These are phyloP conservation scores for Pseudodiploospora longispora DNA, from an alignment of 2,329 filamentous ascomycete genomes.

Conservation along the genomic window DNA sequence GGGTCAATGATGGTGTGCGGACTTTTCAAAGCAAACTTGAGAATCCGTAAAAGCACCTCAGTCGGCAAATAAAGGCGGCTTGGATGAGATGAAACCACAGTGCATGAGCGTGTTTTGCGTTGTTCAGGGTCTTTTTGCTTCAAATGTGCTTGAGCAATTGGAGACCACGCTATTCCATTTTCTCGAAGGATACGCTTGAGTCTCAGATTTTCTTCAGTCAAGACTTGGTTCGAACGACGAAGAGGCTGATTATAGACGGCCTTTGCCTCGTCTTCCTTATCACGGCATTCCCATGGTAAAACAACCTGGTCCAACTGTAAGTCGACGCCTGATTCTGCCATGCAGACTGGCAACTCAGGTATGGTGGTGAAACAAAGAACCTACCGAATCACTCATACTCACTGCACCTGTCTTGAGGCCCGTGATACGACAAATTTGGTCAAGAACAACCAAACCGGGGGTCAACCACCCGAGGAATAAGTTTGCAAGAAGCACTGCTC, in stretches of 20 bases:
- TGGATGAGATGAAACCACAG: slow-evolving; percentile 17
- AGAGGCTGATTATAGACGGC: slow-evolving; percentile 39
- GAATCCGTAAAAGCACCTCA: slow-evolving; percentile 44
- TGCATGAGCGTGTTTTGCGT: slow-evolving; percentile 25
- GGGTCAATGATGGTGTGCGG: slow-evolving; percentile 45
- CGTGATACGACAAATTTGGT: no score
- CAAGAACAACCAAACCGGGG: no score
- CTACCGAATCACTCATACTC: no score
- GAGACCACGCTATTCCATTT: slow-evolving; percentile 44
- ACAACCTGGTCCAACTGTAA: slow-evolving; percentile 15
- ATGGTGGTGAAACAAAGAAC: no score
- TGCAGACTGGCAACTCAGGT: no score
- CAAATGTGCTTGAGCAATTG: slow-evolving; percentile 25
- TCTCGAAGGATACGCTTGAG: slow-evolving; percentile 45
- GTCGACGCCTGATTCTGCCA: neutral
- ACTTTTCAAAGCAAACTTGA: slow-evolving; percentile 43
- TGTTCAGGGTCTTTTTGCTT: slow-evolving; percentile 21
- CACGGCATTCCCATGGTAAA: slow-evolving; percentile 43
- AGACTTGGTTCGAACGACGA: slow-evolving; percentile 36
- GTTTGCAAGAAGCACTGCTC: no score
- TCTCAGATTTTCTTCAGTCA: slow-evolving; percentile 40
- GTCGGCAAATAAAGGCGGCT: slow-evolving; percentile 38
- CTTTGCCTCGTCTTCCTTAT: slow-evolving; percentile 43
- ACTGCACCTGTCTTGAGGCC: no score
- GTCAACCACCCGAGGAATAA: no score